A percentile compares a stretch with the other conserved stretches of the same genome.
These are phyloP conservation scores for Hirschioporus abietinus DNA, from an alignment of 768 basidiomycete species.

Conservation along the genomic window DNA sequence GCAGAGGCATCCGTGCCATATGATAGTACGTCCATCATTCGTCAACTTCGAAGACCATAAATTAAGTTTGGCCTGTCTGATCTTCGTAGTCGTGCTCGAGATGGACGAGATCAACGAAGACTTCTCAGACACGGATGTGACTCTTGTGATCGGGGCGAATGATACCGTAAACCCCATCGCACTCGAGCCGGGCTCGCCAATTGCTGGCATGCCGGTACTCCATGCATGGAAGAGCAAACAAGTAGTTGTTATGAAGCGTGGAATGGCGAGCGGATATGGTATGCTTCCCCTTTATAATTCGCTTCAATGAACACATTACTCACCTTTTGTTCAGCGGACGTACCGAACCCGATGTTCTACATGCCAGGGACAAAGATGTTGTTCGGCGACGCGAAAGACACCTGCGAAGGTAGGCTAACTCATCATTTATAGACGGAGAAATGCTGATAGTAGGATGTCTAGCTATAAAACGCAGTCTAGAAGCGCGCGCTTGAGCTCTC, in stretches of 20 bases:
- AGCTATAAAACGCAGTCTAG: constrained; percentile 3
- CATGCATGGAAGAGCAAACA: constrained; percentile 94
- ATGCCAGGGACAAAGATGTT: constrained; percentile 88
- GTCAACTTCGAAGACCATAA: neutral
- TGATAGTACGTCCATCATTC: constrained; percentile 51
- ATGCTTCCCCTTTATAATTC: neutral
- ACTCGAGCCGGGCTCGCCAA: constrained; percentile 78
- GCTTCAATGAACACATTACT: neutral
- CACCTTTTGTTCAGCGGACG: no score
- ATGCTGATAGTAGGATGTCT: neutral
- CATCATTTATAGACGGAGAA: neutral
- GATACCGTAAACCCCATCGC: constrained; percentile 92
- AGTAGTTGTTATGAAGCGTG: constrained; percentile 89
- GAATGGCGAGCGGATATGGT: constrained; percentile 87
- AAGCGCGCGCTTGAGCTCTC: neutral
- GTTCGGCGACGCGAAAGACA: constrained; percentile 88
- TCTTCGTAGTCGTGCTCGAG: constrained; percentile 69
- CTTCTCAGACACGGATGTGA: constrained; percentile 84
- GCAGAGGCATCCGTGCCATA: constrained; percentile 90
- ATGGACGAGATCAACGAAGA: constrained; percentile 97
- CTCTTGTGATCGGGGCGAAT: constrained; percentile 87
- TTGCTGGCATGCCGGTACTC: constrained; percentile 89
- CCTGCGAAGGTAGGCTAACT: constrained; percentile 64
- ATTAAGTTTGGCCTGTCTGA: constrained; percentile 3
- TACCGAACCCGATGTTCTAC: constrained; percentile 85